Evolutionary conservation across 306 rosid species (phyloP).

Genomic region (Abrus pulchellus): DNA sequence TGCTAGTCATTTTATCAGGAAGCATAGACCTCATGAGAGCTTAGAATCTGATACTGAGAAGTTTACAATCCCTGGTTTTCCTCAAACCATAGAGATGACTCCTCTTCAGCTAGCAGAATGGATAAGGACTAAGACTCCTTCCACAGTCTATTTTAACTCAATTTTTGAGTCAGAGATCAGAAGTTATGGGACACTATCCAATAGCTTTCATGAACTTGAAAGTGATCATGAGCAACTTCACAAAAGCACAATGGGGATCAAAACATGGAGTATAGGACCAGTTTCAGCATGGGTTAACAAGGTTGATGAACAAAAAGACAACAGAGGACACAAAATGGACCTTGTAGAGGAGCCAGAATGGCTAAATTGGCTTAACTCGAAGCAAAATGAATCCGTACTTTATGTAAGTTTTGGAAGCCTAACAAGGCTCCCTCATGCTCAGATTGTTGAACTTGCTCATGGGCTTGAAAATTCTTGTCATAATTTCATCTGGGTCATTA

Average conservation of each 20-base stretch:
- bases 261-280: constrained; percentile 51
- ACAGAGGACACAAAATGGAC: constrained; percentile 9
- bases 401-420: constrained; percentile 50
- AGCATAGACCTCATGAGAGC: constrained; percentile 43
- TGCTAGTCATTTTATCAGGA: constrained; percentile 14
- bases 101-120: constrained; percentile 31
- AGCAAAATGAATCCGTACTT: constrained; percentile 31
- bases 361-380: constrained; percentile 47
- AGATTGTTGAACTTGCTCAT: constrained; percentile 44
- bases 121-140: neutral
- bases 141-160: neutral
- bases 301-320: constrained; percentile 22
- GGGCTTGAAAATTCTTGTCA: constrained; percentile 46
- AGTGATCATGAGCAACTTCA: constrained; percentile 41
- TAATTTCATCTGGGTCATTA: constrained; percentile 46
- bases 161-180: constrained; percentile 30
- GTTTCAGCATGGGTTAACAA: constrained; percentile 43
- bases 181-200: constrained; percentile 49
- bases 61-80: constrained; percentile 47
- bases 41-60: constrained; percentile 14
- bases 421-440: neutral
- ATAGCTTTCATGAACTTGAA: constrained; percentile 49
- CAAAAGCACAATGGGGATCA: constrained; percentile 22
- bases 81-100: constrained; percentile 35
- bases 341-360: constrained; percentile 1